These are phyloP conservation scores for Teratosphaeria pseudoeucalypti DNA, from an alignment of 2,329 filamentous ascomycete species.

Conservation along the genomic window DNA sequence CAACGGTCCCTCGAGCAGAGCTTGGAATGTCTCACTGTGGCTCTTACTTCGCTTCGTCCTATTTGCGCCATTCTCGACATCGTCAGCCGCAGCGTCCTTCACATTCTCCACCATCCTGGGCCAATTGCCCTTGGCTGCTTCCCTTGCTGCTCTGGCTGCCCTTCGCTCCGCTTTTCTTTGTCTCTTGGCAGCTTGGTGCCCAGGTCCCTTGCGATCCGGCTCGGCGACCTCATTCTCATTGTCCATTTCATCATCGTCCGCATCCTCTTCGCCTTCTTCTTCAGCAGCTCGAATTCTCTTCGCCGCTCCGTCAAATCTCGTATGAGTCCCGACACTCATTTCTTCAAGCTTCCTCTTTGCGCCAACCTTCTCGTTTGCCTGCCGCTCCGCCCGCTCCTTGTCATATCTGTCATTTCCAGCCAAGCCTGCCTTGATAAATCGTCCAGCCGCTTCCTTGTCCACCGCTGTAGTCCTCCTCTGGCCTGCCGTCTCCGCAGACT, in stretches of 20 bases:
- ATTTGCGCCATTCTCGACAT: background rate
- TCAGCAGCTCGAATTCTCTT: constrained; percentile 25
- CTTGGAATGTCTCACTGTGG: constrained; percentile 14
- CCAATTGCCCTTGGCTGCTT: background rate
- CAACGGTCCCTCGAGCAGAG: constrained; percentile 16
- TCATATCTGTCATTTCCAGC: constrained; percentile 41
- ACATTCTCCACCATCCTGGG: background rate
- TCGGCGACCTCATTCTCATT: background rate
- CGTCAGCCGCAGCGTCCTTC: background rate
- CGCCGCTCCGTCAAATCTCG: constrained; percentile 22
- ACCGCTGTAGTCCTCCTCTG: constrained; percentile 47
- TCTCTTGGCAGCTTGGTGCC: constrained; percentile 5
- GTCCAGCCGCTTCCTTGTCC: constrained; percentile 65
- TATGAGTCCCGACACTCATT: constrained; percentile 22
- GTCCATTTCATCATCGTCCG: constrained; percentile 3
- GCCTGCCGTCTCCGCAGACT: constrained; percentile 56
- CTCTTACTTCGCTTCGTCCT: background rate
- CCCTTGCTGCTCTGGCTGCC: constrained; percentile 2
- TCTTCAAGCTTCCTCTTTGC: constrained; percentile 28
- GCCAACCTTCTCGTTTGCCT: constrained; percentile 26
- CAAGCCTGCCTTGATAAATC: constrained; percentile 74
- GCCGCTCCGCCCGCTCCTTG: constrained; percentile 27
- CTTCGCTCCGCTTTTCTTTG: constrained; percentile 8
- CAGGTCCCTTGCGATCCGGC: background rate
- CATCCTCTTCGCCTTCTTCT: constrained; percentile 11